Conservation (phyloP, 805 yeast species). For the Candida sakaeoensis region DNA sequence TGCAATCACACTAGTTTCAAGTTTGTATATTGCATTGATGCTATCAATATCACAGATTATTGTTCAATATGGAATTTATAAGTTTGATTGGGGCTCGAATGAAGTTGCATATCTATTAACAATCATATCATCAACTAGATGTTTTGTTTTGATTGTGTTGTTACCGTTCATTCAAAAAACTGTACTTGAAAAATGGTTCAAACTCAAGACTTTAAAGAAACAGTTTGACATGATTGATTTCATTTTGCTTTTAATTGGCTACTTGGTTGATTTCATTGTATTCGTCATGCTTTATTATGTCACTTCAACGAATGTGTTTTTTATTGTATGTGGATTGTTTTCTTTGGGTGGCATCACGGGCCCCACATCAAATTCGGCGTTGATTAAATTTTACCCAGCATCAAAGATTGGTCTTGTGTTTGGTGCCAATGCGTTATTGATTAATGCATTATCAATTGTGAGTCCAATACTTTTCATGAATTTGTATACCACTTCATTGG, state of each 20-base stretch:
- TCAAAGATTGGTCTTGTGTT: slow-evolving; percentile 15
- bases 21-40: slow-evolving; percentile 23
- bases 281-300: slow-evolving; percentile 27
- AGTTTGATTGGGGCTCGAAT: slow-evolving; percentile 49
- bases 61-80: slow-evolving; percentile 48
- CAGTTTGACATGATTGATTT: slow-evolving; percentile 51
- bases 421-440: slow-evolving; percentile 44
- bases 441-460: slow-evolving; percentile 42
- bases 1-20: slow-evolving; percentile 41
- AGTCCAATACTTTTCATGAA: slow-evolving; percentile 47
- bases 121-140: slow-evolving; percentile 34
- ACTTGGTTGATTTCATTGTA: slow-evolving; percentile 34
- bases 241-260: slow-evolving; percentile 28
- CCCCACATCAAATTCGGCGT: slow-evolving; percentile 55
- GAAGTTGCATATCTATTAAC: slow-evolving; percentile 53
- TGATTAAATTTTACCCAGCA: slow-evolving; percentile 55
- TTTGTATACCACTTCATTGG: slow-evolving; percentile 35
- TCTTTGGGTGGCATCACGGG: slow-evolving; percentile 46
- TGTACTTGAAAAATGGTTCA: slow-evolving; percentile 23
- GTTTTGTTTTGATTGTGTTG: slow-evolving; percentile 42
- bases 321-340: slow-evolving; percentile 26
- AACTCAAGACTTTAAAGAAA: slow-evolving; percentile 24
- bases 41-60: slow-evolving; percentile 36
- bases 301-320: slow-evolving; percentile 43
- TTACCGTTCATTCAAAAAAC: slow-evolving; percentile 44